phyloP scores from a whole-genome alignment of 2,329 filamentous ascomycete genomes.

The Fusarium sp. region DNA sequence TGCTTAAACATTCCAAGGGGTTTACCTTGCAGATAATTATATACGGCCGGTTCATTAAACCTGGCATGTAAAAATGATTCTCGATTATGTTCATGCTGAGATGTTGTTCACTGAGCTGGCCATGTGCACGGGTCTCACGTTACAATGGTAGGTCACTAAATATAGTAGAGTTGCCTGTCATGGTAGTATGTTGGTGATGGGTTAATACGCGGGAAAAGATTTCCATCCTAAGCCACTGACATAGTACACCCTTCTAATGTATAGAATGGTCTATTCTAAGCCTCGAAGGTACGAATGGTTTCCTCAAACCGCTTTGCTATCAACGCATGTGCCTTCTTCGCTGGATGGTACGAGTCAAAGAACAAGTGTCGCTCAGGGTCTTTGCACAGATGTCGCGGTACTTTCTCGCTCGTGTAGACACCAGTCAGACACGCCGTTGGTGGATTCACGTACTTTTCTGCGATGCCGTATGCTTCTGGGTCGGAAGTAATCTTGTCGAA shows the following conservation, averaged over 20 bases:
- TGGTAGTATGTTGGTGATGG: too few species aligned
- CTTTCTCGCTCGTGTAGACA: constrained; percentile 19
- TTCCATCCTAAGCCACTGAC: neutral
- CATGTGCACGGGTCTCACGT: too few species aligned
- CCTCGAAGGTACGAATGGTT: neutral
- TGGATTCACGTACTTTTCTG: constrained; percentile 20
- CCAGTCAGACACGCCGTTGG: constrained; percentile 26
- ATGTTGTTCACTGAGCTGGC: too few species aligned
- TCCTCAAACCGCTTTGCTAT: constrained; percentile 17
- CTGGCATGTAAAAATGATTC: too few species aligned
- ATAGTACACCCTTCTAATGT: neutral
- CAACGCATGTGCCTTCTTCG: constrained; percentile 21
- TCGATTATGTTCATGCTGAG: too few species aligned
- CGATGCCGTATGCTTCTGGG: constrained; percentile 10
- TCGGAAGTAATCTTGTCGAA: constrained; percentile 3
- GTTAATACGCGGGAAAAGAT: neutral
- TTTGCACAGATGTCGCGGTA: constrained; percentile 24
- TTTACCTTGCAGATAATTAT: too few species aligned
- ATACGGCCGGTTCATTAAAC: too few species aligned
- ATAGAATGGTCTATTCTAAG: neutral
- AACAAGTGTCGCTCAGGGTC: constrained; percentile 26
- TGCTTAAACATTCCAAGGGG: too few species aligned
- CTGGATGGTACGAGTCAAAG: constrained; percentile 30
- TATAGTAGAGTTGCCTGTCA: too few species aligned
- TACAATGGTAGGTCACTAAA: too few species aligned